Percentiles rank a stretch among this genome's conserved stretches.
phyloP scores from a whole-genome alignment of 768 basidiomycete species.

The Lentinula boryana region DNA sequence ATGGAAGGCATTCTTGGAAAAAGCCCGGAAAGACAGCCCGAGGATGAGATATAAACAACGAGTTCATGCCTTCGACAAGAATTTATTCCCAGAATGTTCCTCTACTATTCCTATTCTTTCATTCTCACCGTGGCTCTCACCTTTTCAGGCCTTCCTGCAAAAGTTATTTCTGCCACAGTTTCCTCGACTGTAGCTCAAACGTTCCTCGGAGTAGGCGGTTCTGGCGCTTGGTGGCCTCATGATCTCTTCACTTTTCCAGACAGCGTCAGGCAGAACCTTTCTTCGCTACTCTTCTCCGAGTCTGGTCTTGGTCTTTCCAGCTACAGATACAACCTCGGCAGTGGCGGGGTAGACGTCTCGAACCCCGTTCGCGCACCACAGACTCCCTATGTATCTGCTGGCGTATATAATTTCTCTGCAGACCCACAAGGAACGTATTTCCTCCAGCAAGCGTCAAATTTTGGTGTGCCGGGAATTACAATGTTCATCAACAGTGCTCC shows the following conservation, averaged over 20 bases:
- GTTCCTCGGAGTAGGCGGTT: conserved; percentile 30
- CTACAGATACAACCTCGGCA: conserved; percentile 38
- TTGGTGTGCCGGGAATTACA: conserved; percentile 30
- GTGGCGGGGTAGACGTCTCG: conserved; percentile 34
- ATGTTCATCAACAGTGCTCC: conserved; percentile 40
- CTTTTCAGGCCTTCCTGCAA: neutral
- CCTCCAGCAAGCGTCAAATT: conserved; percentile 28
- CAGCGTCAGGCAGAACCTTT: conserved; percentile 31
- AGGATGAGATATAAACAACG: neutral
- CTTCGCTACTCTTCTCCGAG: conserved; percentile 30
- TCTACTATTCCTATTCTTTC: neutral
- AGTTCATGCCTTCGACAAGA: neutral
- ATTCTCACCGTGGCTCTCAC: neutral
- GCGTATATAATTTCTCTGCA: conserved; percentile 32
- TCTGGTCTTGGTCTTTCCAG: conserved; percentile 33
- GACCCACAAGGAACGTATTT: conserved; percentile 37
- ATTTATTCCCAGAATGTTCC: conserved; percentile 2
- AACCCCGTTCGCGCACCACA: conserved; percentile 30
- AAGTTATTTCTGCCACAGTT: conserved; percentile 3
- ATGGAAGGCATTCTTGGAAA: neutral
- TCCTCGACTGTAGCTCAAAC: conserved; percentile 13
- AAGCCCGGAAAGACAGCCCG: neutral
- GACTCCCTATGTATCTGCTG: conserved; percentile 30
- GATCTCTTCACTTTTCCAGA: conserved; percentile 36
- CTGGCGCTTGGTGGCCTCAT: conserved; percentile 42